These are phyloP conservation scores for Priceomyces carsonii DNA, from an alignment of 805 yeast genomes.

Conservation along the genomic window DNA sequence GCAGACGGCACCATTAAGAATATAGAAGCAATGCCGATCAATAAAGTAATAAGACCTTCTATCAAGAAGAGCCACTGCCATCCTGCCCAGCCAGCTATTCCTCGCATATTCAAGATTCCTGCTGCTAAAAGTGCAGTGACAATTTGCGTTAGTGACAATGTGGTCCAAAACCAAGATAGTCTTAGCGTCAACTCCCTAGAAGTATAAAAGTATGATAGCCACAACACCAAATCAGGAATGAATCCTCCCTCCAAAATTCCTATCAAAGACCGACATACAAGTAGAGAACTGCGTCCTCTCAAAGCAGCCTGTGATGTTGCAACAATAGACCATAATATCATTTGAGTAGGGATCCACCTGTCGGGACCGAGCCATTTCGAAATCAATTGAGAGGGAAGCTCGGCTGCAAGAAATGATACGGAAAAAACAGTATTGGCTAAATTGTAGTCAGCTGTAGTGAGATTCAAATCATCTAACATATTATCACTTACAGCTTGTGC, in stretches of 20 bases:
- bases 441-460: slow-evolving; percentile 40
- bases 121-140: slow-evolving; percentile 19
- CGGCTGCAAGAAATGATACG: slow-evolving; percentile 42
- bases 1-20: slow-evolving; percentile 11
- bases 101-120: slow-evolving; percentile 20
- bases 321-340: slow-evolving; percentile 26
- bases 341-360: slow-evolving; percentile 51
- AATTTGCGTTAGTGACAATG: slow-evolving; percentile 22
- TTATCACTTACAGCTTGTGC: slow-evolving; percentile 24
- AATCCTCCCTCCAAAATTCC: slow-evolving; percentile 32
- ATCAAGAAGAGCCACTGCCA: slow-evolving; percentile 17
- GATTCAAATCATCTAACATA: slow-evolving; percentile 29
- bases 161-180: slow-evolving; percentile 46
- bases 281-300: slow-evolving; percentile 21
- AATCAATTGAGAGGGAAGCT: slow-evolving; percentile 61
- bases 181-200: slow-evolving; percentile 56
- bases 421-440: slow-evolving; percentile 42
- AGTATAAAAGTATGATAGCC: slow-evolving; percentile 67
- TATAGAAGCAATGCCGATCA: slow-evolving; percentile 9
- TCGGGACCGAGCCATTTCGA: slow-evolving; percentile 65
- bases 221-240: slow-evolving; percentile 56
- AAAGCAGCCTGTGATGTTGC: slow-evolving; percentile 26
- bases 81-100: slow-evolving; percentile 19
- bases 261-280: slow-evolving; percentile 24
- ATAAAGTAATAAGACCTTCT: slow-evolving; percentile 13